Percentiles rank a stretch among this genome's conserved stretches.
phyloP scores from a whole-genome alignment of 2,329 filamentous ascomycete genomes.

The Coniochaeta ligniaria region DNA sequence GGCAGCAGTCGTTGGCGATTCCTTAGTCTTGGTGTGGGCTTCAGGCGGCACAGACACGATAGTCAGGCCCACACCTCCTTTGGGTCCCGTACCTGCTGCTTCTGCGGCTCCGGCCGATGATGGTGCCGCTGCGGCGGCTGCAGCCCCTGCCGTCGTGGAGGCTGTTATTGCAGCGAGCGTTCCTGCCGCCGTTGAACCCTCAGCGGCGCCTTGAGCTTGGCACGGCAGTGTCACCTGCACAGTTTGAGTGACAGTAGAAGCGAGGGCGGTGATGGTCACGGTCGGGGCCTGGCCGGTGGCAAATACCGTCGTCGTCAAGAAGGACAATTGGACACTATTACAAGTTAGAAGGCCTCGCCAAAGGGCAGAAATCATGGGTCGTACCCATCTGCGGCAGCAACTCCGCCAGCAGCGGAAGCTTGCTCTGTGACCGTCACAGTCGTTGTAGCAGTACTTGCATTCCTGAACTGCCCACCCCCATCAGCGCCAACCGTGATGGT shows the following conservation, averaged over 20 bases:
- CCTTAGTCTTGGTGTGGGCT: constrained; percentile 7
- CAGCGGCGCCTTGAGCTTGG: constrained; percentile 8
- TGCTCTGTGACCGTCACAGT: neutral
- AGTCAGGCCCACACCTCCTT: constrained; percentile 10
- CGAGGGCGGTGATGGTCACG: constrained; percentile 28
- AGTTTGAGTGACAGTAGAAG: constrained; percentile 19
- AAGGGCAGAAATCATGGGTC: neutral
- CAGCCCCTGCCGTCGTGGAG: neutral
- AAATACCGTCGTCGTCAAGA: constrained; percentile 28
- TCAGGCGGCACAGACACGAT: constrained; percentile 10
- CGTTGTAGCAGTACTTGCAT: constrained; percentile 5
- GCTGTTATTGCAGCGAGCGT: constrained; percentile 7
- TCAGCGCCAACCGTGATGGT: constrained; percentile 26
- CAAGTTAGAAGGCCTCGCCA: neutral
- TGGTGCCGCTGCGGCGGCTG: neutral
- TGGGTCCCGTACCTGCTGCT: neutral
- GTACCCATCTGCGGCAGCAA: constrained; percentile 10
- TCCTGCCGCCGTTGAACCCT: constrained; percentile 7
- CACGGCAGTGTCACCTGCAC: constrained; percentile 12
- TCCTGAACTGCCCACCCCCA: constrained; percentile 6
- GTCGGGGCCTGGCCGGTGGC: constrained; percentile 19
- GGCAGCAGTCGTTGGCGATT: neutral
- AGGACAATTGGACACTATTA: constrained; percentile 19
- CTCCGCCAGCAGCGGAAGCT: neutral
- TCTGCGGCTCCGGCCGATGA: constrained; percentile 2